These are phyloP conservation scores for Exophiala calicioides DNA, from an alignment of 2,329 filamentous ascomycete species.

Conservation along the genomic window DNA sequence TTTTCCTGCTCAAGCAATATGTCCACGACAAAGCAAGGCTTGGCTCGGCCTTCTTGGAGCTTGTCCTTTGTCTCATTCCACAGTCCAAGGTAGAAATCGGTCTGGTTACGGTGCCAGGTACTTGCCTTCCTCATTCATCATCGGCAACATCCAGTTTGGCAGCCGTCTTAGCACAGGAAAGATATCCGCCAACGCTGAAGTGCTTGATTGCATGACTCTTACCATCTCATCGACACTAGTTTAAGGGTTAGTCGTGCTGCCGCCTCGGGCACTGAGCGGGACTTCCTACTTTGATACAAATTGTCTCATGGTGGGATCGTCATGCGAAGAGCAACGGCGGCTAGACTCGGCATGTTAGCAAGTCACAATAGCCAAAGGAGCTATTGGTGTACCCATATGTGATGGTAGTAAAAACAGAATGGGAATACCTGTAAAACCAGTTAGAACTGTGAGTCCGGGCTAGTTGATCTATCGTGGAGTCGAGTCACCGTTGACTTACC, in stretches of 20 bases:
- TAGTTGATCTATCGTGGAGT: no score
- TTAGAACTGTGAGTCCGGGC: no score
- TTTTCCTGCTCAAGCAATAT: constrained; percentile 31
- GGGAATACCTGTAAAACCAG: constrained; percentile 52
- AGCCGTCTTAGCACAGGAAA: constrained; percentile 49
- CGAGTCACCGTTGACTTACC: neutral
- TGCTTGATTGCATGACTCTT: constrained; percentile 38
- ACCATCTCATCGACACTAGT: constrained; percentile 47
- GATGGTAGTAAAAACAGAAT: constrained; percentile 52
- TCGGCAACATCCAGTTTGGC: constrained; percentile 44
- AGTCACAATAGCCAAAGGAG: no score
- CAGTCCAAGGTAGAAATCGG: constrained; percentile 42
- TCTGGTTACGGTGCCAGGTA: constrained; percentile 49
- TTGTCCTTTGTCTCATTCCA: constrained; percentile 43
- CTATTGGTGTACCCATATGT: constrained; percentile 50
- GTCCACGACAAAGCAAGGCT: constrained; percentile 31
- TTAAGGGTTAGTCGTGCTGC: no score
- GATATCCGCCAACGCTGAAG: constrained; percentile 43
- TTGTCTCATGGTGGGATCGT: constrained; percentile 46
- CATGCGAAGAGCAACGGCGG: constrained; percentile 43
- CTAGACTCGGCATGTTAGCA: neutral
- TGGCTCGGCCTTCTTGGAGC: constrained; percentile 24
- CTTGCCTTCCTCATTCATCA: constrained; percentile 40
- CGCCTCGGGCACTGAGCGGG: no score
- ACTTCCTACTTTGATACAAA: constrained; percentile 47